Base-by-base conservation (phyloP, 2,329 filamentous ascomycete species). In the Graphiopsis chlorocephala region DNA sequence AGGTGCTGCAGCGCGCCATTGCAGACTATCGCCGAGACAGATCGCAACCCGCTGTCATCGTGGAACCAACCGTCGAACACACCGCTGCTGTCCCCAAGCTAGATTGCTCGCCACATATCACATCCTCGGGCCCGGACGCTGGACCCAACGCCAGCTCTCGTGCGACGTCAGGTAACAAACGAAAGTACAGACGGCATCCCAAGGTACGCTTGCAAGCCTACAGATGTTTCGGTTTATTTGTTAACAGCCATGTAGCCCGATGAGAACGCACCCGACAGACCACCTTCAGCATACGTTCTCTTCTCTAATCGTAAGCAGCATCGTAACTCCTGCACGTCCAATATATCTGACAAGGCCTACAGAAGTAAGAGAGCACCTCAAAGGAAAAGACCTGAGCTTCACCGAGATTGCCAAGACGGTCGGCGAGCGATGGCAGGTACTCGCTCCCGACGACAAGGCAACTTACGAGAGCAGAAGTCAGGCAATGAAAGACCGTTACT, bases 361-460 rank as follows among this genome's bases (percentile, higher is more conserved):
- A 91, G 88, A 90, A 77, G 90, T 92, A 78, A 86, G 91, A 71
- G 91, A 94, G 71, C 86, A 90, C 25, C 78, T 94, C 26, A 92
- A 91, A 73, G 90, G 88, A 3, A 87, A 90, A 65, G 90, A 90
- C 56, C 78, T 94, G 4, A 90, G 88, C 0, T 95, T 95, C 71
- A 93, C 94, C 2, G 92, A 97, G 61, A 96, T 98, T 71, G 97
- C 94, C 69, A 97, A 97, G 79, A 96, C 97, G 71, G 96, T 98
- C 70, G 94, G 94, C 59, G 87, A 92, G 76, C 89, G 93, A 85
- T 99, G 95, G 95, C 88, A 90, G 73, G 88, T 86, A 61, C 78
- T 94, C 10, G 81, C 85, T 1, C 82, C 86, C 0, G 77, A 81
- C 0, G 88, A 91, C 69, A 90, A 91, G 72, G 90, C 92, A 72